Percentiles rank a stretch among this genome's conserved stretches.
These are phyloP conservation scores for Neopestalotiopsis rosae DNA, from an alignment of 2,329 filamentous ascomycete genomes.

Conservation along the genomic window DNA sequence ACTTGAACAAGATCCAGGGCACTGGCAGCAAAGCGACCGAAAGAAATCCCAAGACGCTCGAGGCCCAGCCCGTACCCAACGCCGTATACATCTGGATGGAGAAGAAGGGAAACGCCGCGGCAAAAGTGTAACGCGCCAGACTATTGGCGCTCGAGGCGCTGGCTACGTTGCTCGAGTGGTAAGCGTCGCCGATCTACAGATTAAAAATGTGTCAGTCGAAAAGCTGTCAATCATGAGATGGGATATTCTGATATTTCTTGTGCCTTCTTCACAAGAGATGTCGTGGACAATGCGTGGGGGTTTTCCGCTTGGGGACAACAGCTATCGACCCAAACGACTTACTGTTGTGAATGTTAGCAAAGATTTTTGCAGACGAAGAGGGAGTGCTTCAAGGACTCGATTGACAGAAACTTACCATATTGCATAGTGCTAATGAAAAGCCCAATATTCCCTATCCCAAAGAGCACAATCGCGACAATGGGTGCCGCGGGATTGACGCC, in stretches of 20 bases:
- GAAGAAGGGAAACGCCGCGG: conserved; percentile 65
- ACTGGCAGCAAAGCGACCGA: conserved; percentile 53
- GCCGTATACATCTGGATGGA: conserved; percentile 58
- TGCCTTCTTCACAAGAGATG: no score
- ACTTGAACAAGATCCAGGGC: conserved; percentile 59
- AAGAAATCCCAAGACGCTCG: conserved; percentile 53
- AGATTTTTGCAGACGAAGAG: not conserved
- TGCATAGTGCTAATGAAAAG: conserved; percentile 54
- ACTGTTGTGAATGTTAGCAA: not conserved
- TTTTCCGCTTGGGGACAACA: not conserved
- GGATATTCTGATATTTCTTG: no score
- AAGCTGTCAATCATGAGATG: not conserved
- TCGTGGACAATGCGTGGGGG: no score
- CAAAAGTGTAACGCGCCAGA: conserved; percentile 59
- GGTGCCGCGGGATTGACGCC: conserved; percentile 56
- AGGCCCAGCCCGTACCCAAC: conserved; percentile 53
- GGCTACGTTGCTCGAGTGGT: conserved; percentile 59
- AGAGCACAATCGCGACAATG: conserved; percentile 56
- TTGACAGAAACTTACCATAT: conserved; percentile 15
- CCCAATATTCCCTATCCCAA: conserved; percentile 65
- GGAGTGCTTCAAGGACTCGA: not conserved
- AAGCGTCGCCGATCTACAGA: conserved; percentile 31
- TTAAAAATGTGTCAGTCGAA: not conserved
- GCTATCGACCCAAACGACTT: not conserved
- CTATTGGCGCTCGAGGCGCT: conserved; percentile 66